A percentile compares a stretch with the other conserved stretches of the same genome.
phyloP scores from a whole-genome alignment of 1,139 yeast species.

The Hansenula lynferdii region DNA sequence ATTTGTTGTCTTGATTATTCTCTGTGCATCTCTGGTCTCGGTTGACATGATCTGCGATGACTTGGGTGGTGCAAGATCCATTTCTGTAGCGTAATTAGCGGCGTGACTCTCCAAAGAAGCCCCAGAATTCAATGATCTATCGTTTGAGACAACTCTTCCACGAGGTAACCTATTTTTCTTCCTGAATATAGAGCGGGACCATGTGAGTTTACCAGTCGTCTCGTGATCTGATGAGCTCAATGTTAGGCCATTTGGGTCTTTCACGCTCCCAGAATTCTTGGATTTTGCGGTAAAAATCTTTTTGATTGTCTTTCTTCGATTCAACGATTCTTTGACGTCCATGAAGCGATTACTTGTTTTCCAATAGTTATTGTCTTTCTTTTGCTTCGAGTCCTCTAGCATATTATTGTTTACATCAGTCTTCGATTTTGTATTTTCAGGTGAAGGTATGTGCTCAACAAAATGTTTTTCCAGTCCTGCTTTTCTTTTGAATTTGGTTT shows the following conservation, averaged over 20 bases:
- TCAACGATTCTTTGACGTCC: neutral
- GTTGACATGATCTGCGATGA: slow-evolving; percentile 4
- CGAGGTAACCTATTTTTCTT: neutral
- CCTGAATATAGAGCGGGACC: slow-evolving; percentile 8
- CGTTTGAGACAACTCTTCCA: neutral
- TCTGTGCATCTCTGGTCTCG: slow-evolving; percentile 7
- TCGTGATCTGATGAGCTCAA: too few species aligned
- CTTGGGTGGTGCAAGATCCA: slow-evolving; percentile 6
- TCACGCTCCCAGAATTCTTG: neutral
- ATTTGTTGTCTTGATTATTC: slow-evolving; percentile 2
- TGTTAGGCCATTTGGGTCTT: too few species aligned
- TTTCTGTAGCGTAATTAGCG: slow-evolving; percentile 5
- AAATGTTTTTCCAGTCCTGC: neutral
- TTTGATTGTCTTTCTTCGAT: slow-evolving; percentile 6
- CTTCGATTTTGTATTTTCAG: neutral
- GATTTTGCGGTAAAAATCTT: slow-evolving; percentile 8
- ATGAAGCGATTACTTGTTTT: neutral
- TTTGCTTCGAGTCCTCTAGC: neutral
- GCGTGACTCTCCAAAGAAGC: slow-evolving; percentile 6
- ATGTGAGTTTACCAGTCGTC: slow-evolving; percentile 2
- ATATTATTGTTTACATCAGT: neutral
- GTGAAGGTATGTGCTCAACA: neutral
- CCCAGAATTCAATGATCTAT: slow-evolving; percentile 12
- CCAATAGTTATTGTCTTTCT: neutral
- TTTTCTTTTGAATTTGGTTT: neutral